These are phyloP conservation scores for Botrytis fragariae DNA, from an alignment of 2,329 filamentous ascomycete species.

Conservation along the genomic window DNA sequence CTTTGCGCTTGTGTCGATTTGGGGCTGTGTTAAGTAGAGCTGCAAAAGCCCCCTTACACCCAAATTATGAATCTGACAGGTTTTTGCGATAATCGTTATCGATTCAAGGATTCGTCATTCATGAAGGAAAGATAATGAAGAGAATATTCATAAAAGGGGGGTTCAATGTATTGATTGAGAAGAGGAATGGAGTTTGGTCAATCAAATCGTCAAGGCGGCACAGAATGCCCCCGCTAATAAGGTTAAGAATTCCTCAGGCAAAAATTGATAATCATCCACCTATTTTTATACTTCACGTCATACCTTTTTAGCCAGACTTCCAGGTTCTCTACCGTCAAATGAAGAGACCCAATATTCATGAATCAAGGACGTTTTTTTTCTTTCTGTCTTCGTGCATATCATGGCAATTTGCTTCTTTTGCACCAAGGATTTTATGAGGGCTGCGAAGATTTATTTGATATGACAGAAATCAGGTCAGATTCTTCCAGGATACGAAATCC, in stretches of 20 bases:
- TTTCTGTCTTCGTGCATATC: neutral
- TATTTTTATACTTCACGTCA: constrained; percentile 8
- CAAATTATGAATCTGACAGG: constrained; percentile 2
- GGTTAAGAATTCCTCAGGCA: neutral
- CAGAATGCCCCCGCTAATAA: constrained; percentile 21
- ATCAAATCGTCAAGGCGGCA: constrained; percentile 17
- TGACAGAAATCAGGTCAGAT: neutral
- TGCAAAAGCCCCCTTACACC: constrained; percentile 16
- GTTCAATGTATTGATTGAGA: constrained; percentile 10
- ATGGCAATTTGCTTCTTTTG: neutral
- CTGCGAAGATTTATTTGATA: neutral
- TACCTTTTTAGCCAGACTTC: neutral
- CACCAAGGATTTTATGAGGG: neutral
- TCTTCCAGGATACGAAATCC: neutral
- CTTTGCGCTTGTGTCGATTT: constrained; percentile 20
- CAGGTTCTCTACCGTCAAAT: neutral
- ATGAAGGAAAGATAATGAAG: constrained; percentile 18
- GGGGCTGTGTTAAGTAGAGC: constrained; percentile 21
- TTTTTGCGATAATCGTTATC: constrained; percentile 16
- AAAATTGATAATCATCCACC: neutral
- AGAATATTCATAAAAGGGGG: constrained; percentile 16
- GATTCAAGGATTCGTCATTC: constrained; percentile 10
- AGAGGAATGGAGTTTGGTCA: constrained; percentile 15
- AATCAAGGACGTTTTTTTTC: neutral
- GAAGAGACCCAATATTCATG: neutral